Conservation (phyloP, 2,329 filamentous ascomycete species). For the Colletotrichum ledebouriae region DNA sequence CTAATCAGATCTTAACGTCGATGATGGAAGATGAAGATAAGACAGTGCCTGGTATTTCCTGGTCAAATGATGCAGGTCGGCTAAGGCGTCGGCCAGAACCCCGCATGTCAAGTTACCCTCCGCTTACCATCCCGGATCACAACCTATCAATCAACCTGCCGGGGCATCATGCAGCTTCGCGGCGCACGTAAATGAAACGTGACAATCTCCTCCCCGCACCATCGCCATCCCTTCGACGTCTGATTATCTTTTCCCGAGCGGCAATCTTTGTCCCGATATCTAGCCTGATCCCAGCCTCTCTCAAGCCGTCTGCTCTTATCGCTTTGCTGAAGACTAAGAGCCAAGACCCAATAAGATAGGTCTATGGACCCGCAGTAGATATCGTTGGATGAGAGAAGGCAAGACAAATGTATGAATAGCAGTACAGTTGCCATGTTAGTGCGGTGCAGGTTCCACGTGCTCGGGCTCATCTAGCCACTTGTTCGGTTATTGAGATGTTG, state of each 20-base stretch:
- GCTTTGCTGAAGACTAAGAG: background rate
- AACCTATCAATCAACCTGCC: constrained; percentile 15
- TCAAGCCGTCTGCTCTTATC: background rate
- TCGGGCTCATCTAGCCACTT: background rate
- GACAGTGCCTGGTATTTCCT: background rate
- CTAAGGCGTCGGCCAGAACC: background rate
- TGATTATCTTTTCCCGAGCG: constrained; percentile 30
- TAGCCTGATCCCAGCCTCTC: background rate
- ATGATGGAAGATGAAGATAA: background rate
- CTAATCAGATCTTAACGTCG: no score
- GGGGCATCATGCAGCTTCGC: constrained; percentile 22
- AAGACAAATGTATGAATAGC: background rate
- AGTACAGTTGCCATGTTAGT: constrained; percentile 7
- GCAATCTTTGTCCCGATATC: constrained; percentile 15
- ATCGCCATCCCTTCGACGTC: background rate
- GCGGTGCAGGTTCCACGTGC: background rate
- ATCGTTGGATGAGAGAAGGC: background rate
- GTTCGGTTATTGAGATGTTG: constrained; percentile 22
- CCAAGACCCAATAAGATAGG: background rate
- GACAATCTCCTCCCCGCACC: constrained; percentile 24
- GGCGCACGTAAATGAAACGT: constrained; percentile 23
- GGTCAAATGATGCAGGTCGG: background rate
- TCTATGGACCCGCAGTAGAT: background rate
- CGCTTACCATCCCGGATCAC: constrained; percentile 31
- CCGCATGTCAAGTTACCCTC: constrained; percentile 13